Evolutionary conservation across 1,284 basidiomycete genomes (phyloP).

Genomic region (Phylloporus sp.): DNA sequence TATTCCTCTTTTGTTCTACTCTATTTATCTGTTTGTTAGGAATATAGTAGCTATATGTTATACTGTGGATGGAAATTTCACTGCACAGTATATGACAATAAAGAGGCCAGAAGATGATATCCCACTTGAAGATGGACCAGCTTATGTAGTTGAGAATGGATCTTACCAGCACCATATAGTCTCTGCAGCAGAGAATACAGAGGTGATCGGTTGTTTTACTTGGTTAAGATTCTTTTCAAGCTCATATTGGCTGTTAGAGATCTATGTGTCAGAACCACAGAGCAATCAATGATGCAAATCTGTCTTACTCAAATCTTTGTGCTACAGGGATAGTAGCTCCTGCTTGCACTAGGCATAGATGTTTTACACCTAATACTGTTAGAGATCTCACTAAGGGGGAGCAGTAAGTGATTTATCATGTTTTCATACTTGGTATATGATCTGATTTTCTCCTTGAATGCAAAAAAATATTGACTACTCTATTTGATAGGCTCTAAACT

Average conservation of each 20-base stretch:
- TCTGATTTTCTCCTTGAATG: too few relatives aligned
- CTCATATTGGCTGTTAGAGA: slow-evolving; percentile 8
- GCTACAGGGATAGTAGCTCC: too few relatives aligned
- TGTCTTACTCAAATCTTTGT: slow-evolving; percentile 9
- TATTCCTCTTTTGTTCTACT: neutral
- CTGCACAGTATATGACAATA: slow-evolving; percentile 24
- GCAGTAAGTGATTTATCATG: too few relatives aligned
- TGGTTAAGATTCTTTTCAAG: too few relatives aligned
- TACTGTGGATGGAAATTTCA: slow-evolving; percentile 29
- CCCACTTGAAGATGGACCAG: slow-evolving; percentile 16
- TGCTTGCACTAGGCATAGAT: too few relatives aligned
- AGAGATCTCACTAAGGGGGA: too few relatives aligned
- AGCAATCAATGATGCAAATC: slow-evolving; percentile 23
- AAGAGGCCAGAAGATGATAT: slow-evolving; percentile 19
- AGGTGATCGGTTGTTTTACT: slow-evolving; percentile 6
- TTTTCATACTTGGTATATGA: too few relatives aligned
- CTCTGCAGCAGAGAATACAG: slow-evolving; percentile 7
- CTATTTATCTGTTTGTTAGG: neutral
- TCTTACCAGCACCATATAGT: slow-evolving; percentile 21
- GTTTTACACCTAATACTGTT: too few relatives aligned
- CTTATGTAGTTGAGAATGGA: slow-evolving; percentile 18
- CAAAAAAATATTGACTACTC: slow-evolving; percentile 30
- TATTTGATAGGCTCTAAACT: slow-evolving; percentile 17
- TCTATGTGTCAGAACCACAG: slow-evolving; percentile 21
- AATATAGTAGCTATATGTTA: slow-evolving; percentile 8